Percentiles rank a stretch among this genome's conserved stretches.
These are phyloP conservation scores for Stagonosporopsis vannaccii DNA, from an alignment of 2,329 filamentous ascomycete genomes.

Conservation along the genomic window DNA sequence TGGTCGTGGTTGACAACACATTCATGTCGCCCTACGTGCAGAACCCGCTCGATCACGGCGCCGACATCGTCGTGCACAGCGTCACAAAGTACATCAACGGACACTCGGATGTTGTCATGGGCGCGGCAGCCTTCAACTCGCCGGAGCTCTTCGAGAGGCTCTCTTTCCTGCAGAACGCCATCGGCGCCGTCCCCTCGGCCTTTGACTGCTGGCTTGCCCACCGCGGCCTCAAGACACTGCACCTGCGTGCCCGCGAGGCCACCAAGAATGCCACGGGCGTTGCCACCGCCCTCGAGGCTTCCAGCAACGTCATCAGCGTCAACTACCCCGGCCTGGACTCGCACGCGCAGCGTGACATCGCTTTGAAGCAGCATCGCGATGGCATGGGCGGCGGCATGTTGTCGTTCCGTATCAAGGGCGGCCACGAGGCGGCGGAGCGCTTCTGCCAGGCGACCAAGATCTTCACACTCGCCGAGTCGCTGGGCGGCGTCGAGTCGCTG, in stretches of 20 bases:
- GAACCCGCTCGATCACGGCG: conserved; percentile 92
- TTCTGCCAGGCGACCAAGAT: conserved; percentile 92
- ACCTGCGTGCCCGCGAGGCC: conserved; percentile 88
- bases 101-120: conserved; percentile 96
- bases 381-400: conserved; percentile 98
- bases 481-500: conserved; percentile 91
- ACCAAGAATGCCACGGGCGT: conserved; percentile 81
- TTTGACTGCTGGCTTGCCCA: conserved; percentile 99
- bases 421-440: conserved; percentile 81
- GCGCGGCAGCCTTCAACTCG: conserved; percentile 92
- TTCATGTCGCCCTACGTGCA: conserved; percentile 97
- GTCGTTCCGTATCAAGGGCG: conserved; percentile 90
- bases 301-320: conserved; percentile 82
- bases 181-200: conserved; percentile 90
- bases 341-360: conserved; percentile 85
- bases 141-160: conserved; percentile 78
- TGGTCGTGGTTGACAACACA: conserved; percentile 99
- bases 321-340: conserved; percentile 94
- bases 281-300: conserved; percentile 77
- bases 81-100: conserved; percentile 99
- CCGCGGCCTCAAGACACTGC: conserved; percentile 93
- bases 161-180: conserved; percentile 94
- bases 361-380: conserved; percentile 88
- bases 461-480: conserved; percentile 90
- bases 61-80: conserved; percentile 94